Percentiles rank a stretch among this genome's conserved stretches.
Evolutionary conservation across 2,329 filamentous ascomycete genomes (phyloP).

Genomic region (Xylariales sp.): DNA sequence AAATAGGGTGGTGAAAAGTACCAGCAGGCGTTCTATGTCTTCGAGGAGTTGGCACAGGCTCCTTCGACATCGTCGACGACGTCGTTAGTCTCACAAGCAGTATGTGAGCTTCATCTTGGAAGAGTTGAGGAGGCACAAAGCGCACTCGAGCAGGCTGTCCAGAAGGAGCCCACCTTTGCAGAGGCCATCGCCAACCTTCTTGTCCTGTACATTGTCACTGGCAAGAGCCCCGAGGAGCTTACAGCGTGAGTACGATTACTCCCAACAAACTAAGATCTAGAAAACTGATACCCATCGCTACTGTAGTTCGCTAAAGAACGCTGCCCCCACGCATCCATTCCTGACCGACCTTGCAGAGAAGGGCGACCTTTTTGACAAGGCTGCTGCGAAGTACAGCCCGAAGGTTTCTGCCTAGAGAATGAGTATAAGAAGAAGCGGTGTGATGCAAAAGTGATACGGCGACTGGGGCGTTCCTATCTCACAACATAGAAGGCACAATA

Average conservation of each 20-base stretch:
- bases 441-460: too few relatives aligned
- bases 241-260: conserved; percentile 45
- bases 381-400: conserved; percentile 79
- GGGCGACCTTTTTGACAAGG: conserved; percentile 81
- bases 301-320: conserved; percentile 49
- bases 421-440: background rate
- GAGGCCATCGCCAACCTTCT: conserved; percentile 80
- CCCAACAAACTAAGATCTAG: too few relatives aligned
- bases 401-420: conserved; percentile 61
- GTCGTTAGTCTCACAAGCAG: conserved; percentile 79
- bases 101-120: conserved; percentile 87
- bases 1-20: conserved; percentile 86
- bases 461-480: too few relatives aligned
- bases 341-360: conserved; percentile 77
- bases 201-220: conserved; percentile 72
- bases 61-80: conserved; percentile 73
- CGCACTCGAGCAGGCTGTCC: conserved; percentile 74
- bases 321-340: conserved; percentile 64
- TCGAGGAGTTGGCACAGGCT: conserved; percentile 88
- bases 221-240: conserved; percentile 64
- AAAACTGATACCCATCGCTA: conserved; percentile 3
- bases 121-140: conserved; percentile 84
- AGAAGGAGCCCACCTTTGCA: conserved; percentile 65
- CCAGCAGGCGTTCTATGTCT: conserved; percentile 96
- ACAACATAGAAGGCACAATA: too few relatives aligned